A percentile compares a stretch with the other conserved stretches of the same genome.
Evolutionary conservation across 164 flowering plant species (phyloP).

Genomic region (Macadamia tetraphylla): DNA sequence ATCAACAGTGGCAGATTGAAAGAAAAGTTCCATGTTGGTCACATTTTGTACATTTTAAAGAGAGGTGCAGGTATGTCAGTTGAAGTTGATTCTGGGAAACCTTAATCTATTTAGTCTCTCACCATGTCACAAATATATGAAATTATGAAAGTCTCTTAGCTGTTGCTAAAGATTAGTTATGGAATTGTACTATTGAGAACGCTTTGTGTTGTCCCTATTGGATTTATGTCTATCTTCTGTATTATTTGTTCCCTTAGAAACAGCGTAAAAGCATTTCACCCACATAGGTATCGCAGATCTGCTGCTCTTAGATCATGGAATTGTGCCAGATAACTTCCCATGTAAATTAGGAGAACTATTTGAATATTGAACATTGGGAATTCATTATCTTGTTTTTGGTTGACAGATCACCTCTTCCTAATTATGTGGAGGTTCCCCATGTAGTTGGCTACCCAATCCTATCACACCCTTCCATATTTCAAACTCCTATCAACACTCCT

Average conservation of each 20-base stretch:
- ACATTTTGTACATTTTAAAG: slow-evolving; percentile 46
- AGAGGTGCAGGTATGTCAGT: slow-evolving; percentile 67
- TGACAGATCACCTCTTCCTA: slow-evolving; percentile 74
- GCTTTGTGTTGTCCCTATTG: neutral
- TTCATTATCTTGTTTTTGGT: neutral
- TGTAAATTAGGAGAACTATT: neutral
- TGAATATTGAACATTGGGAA: slow-evolving; percentile 1
- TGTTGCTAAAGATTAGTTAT: neutral
- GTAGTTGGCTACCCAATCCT: slow-evolving; percentile 65
- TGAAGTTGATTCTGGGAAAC: neutral
- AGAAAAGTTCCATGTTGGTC: slow-evolving; percentile 97
- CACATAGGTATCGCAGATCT: neutral
- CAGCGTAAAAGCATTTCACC: neutral
- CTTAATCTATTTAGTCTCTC: neutral
- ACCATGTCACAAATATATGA: neutral
- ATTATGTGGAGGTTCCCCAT: slow-evolving; percentile 43
- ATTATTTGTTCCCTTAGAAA: neutral
- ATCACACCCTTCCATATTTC: slow-evolving; percentile 55
- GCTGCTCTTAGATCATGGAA: neutral
- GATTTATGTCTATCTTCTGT: neutral
- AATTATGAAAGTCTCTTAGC: neutral
- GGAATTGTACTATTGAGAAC: neutral
- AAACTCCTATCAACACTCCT: slow-evolving; percentile 50
- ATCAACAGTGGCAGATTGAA: slow-evolving; percentile 69
- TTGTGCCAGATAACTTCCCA: neutral